Evolutionary conservation across 805 yeast species (phyloP).

Genomic region (Danielia reshetovae): DNA sequence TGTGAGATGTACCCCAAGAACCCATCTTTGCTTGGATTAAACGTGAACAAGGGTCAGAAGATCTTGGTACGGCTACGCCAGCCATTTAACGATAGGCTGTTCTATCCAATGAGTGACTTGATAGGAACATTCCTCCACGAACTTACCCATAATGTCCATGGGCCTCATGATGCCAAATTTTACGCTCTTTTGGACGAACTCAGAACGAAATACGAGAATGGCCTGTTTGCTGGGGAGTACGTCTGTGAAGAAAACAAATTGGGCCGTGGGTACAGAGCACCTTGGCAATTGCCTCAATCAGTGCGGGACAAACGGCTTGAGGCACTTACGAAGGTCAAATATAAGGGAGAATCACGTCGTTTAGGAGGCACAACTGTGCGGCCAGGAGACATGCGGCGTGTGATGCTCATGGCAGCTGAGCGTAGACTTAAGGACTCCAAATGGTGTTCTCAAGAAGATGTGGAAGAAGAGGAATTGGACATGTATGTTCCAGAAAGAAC

Average conservation of each 20-base stretch:
- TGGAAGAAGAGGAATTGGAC: constrained; percentile 10
- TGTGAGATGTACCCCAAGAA: constrained; percentile 81
- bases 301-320: constrained; percentile 37
- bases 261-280: constrained; percentile 30
- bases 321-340: constrained; percentile 38
- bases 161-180: constrained; percentile 77
- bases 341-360: constrained; percentile 36
- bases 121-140: constrained; percentile 88
- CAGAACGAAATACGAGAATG: constrained; percentile 45
- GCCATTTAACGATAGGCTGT: constrained; percentile 47
- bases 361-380: constrained; percentile 19
- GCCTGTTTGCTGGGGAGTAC: constrained; percentile 46
- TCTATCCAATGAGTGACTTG: constrained; percentile 61
- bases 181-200: constrained; percentile 62
- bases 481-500: background rate
- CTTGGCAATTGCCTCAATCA: constrained; percentile 7
- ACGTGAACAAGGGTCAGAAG: constrained; percentile 73
- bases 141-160: constrained; percentile 71
- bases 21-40: constrained; percentile 66
- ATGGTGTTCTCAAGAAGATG: constrained; percentile 36
- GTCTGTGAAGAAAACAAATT: constrained; percentile 45
- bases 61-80: constrained; percentile 69
- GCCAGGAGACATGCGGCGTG: constrained; percentile 31
- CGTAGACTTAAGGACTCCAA: constrained; percentile 51
- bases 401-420: constrained; percentile 60